Conservation (phyloP, 305 asterid species). For the Withania somnifera region DNA sequence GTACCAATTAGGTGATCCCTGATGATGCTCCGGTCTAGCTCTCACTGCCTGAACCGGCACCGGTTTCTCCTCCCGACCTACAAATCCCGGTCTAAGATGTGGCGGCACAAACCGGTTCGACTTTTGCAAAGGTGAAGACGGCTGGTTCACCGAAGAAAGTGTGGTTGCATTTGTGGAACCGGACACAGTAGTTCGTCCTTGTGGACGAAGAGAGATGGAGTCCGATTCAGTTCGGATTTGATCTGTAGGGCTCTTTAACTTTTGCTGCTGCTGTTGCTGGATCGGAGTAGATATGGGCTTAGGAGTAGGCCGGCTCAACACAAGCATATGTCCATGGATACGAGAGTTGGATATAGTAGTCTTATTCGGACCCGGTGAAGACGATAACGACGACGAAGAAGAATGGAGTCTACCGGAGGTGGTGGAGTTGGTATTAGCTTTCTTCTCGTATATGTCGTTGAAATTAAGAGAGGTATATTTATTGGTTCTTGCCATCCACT, state of each 20-base stretch:
- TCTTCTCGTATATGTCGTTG: slow-evolving; percentile 65
- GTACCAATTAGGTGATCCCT: slow-evolving; percentile 16
- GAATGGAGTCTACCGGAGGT: background rate
- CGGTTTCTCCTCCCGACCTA: slow-evolving; percentile 54
- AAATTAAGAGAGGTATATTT: slow-evolving; percentile 65
- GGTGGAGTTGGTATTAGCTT: slow-evolving; percentile 8
- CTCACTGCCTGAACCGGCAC: slow-evolving; percentile 32
- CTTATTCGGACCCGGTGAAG: slow-evolving; percentile 4
- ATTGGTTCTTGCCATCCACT: slow-evolving; percentile 87
- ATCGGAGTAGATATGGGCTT: slow-evolving; percentile 37
- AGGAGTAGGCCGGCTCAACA: slow-evolving; percentile 55
- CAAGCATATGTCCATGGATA: slow-evolving; percentile 82
- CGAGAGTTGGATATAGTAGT: slow-evolving; percentile 41
- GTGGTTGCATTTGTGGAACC: slow-evolving; percentile 8
- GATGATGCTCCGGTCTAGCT: slow-evolving; percentile 19
- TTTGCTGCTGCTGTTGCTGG: slow-evolving; percentile 10
- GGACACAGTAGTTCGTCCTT: slow-evolving; percentile 57
- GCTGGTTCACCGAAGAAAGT: slow-evolving; percentile 13
- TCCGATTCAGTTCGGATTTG: slow-evolving; percentile 15
- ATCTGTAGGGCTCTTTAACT: slow-evolving; percentile 14
- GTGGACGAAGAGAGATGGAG: slow-evolving; percentile 53
- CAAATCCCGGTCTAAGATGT: slow-evolving; percentile 73
- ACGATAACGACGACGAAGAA: background rate
- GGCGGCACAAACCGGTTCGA: slow-evolving; percentile 60
- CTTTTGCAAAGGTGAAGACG: slow-evolving; percentile 38